These are phyloP conservation scores for Ascomycota sp. DNA, from an alignment of 2,329 filamentous ascomycete genomes.

Conservation along the genomic window DNA sequence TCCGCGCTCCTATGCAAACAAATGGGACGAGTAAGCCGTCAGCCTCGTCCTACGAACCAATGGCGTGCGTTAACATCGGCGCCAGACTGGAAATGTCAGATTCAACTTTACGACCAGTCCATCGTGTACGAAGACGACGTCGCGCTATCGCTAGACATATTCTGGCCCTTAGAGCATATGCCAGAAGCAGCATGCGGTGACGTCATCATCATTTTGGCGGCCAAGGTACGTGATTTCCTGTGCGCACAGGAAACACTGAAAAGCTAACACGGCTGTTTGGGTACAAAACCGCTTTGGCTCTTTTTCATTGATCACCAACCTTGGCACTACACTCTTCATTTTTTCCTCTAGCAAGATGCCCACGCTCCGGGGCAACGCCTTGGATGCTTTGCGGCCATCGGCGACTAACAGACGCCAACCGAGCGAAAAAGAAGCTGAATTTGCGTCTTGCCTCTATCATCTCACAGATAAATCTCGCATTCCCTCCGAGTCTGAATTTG, in stretches of 20 bases:
- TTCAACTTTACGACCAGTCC: conserved; percentile 40
- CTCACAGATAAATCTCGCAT: conserved; percentile 20
- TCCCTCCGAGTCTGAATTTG: conserved; percentile 23
- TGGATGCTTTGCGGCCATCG: conserved; percentile 8
- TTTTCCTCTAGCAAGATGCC: conserved; percentile 15
- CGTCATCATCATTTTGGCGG: conserved; percentile 24
- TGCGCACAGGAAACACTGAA: no score
- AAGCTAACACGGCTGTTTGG: conserved; percentile 8
- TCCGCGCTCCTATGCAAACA: conserved; percentile 29
- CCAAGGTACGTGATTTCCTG: conserved; percentile 23
- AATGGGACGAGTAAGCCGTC: conserved; percentile 24
- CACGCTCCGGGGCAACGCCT: conserved; percentile 16
- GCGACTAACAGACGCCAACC: conserved; percentile 4
- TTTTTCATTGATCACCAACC: conserved; percentile 24
- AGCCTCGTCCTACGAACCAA: no score
- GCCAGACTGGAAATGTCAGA: conserved; percentile 37
- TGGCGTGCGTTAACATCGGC: conserved; percentile 1
- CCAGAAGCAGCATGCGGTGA: conserved; percentile 22
- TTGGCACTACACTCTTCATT: conserved; percentile 21
- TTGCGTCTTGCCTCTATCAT: conserved; percentile 28
- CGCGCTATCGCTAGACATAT: conserved; percentile 34
- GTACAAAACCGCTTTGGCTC: conserved; percentile 12
- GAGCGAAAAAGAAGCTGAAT: conserved; percentile 14
- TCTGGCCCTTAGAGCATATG: conserved; percentile 29
- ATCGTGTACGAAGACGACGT: conserved; percentile 20